These are phyloP conservation scores for Alternaria sp. DNA, from an alignment of 2,329 filamentous ascomycete species.

Conservation along the genomic window DNA sequence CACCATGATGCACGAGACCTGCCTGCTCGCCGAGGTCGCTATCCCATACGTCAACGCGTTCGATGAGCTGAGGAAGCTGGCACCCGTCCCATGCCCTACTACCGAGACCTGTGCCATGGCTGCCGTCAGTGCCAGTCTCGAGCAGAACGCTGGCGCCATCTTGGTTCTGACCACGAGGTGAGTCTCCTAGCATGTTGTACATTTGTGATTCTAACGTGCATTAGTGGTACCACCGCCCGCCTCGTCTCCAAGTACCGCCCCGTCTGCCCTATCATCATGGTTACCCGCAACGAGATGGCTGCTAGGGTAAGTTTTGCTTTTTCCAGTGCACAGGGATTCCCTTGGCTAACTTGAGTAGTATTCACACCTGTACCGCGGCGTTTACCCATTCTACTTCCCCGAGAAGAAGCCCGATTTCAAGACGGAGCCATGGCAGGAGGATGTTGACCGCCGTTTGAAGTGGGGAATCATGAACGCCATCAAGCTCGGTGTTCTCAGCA, in stretches of 20 bases:
- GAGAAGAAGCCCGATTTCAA: conserved; percentile 94
- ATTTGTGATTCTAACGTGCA: conserved; percentile 23
- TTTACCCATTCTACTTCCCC: conserved; percentile 95
- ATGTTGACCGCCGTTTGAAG: conserved; percentile 96
- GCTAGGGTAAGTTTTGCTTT: conserved; percentile 65
- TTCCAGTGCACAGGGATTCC: not conserved
- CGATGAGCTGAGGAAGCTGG: conserved; percentile 88
- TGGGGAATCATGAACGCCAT: conserved; percentile 92
- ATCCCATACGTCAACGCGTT: conserved; percentile 97
- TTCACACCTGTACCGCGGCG: conserved; percentile 93
- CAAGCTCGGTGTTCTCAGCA: conserved; percentile 75
- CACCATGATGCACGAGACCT: conserved; percentile 97
- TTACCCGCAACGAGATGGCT: conserved; percentile 83
- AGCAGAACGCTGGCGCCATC: conserved; percentile 95
- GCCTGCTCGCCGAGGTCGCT: conserved; percentile 93
- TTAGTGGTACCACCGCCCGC: conserved; percentile 86
- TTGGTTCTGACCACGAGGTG: conserved; percentile 91
- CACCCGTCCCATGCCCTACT: conserved; percentile 82
- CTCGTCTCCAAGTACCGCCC: conserved; percentile 98
- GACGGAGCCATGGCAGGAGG: conserved; percentile 95
- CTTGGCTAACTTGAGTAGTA: conserved; percentile 59
- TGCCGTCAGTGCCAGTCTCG: conserved; percentile 91
- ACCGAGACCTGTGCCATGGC: conserved; percentile 97
- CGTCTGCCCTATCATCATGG: conserved; percentile 99
- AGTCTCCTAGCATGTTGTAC: conserved; percentile 29